These are phyloP conservation scores for Puccinia hordei DNA, from an alignment of 1,284 basidiomycete species.

Conservation along the genomic window DNA sequence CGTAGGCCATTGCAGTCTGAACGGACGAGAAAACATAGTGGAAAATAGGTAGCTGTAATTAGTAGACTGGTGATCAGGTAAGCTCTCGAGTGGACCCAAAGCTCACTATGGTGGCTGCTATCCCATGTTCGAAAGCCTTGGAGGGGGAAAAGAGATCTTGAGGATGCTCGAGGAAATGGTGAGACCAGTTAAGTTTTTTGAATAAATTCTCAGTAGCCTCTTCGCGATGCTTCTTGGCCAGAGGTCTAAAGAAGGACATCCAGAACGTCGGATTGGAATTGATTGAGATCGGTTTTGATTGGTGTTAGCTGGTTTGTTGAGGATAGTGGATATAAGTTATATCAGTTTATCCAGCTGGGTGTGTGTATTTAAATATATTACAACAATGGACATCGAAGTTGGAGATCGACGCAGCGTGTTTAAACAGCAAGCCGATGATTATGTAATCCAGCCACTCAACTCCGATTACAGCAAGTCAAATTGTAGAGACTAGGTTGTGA, in stretches of 20 bases:
- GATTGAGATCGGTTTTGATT: too few relatives aligned
- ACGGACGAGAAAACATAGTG: neutral
- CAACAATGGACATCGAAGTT: neutral
- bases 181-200: conserved; percentile 30
- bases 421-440: too few relatives aligned
- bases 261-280: neutral
- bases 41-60: too few relatives aligned
- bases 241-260: conserved; percentile 27
- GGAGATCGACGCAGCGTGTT: neutral
- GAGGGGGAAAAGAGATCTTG: conserved; percentile 19
- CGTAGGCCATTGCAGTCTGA: conserved; percentile 56
- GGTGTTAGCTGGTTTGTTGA: too few relatives aligned
- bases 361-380: too few relatives aligned
- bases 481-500: too few relatives aligned
- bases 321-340: too few relatives aligned
- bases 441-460: too few relatives aligned
- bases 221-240: neutral
- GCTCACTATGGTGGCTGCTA: conserved; percentile 26
- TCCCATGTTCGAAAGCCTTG: conserved; percentile 39
- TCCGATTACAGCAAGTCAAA: too few relatives aligned
- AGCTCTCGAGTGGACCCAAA: neutral
- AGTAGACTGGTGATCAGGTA: neutral
- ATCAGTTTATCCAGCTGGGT: too few relatives aligned
- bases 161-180: neutral
- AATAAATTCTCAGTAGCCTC: neutral